Evolutionary conservation across 2,329 filamentous ascomycete genomes (phyloP).

Genomic region (Exophiala mesophila): DNA sequence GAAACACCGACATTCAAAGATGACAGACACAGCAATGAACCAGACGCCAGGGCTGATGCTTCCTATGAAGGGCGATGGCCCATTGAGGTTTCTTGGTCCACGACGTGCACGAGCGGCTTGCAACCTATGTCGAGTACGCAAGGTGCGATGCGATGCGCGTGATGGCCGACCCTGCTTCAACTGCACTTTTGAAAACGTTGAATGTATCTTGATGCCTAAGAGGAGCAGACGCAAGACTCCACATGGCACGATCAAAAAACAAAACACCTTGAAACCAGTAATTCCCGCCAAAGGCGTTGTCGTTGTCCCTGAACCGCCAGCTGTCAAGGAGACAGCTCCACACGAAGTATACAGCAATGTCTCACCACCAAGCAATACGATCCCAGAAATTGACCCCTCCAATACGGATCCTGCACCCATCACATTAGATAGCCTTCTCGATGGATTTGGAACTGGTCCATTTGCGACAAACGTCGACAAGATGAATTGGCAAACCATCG

Average conservation of each 20-base stretch:
- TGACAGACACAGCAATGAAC: background rate
- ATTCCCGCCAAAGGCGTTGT: background rate
- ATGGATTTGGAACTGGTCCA: no score
- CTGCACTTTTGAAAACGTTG: slow-evolving; percentile 27
- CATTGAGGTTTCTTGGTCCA: background rate
- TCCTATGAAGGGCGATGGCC: background rate
- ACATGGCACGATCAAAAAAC: background rate
- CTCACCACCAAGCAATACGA: background rate
- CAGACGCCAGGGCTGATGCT: background rate
- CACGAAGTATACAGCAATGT: background rate
- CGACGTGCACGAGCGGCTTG: slow-evolving; percentile 32
- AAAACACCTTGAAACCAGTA: background rate
- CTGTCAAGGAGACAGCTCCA: background rate
- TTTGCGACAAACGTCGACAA: no score
- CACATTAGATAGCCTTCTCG: no score
- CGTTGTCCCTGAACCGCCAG: background rate
- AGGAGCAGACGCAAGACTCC: background rate
- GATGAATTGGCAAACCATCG: background rate
- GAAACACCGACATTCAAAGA: no score
- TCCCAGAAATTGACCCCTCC: no score
- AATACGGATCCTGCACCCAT: no score
- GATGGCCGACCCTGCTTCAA: slow-evolving; percentile 35
- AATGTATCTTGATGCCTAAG: slow-evolving; percentile 17
- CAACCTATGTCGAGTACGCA: slow-evolving; percentile 46
- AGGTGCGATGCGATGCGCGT: slow-evolving; percentile 49